Base-by-base conservation (phyloP, 805 yeast genomes). In the Kockiozyma suomiensis region DNA sequence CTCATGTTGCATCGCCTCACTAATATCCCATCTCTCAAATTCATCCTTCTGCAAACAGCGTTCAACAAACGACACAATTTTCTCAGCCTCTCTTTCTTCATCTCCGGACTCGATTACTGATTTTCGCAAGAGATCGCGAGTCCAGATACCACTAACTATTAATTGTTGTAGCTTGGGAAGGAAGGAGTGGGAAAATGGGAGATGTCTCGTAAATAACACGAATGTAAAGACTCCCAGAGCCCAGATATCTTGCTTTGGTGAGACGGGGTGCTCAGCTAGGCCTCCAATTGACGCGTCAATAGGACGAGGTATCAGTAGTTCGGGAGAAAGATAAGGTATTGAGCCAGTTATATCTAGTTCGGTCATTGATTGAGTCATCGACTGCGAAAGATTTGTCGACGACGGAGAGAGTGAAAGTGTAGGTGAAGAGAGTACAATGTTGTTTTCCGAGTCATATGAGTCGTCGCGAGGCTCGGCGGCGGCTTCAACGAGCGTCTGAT, bases 241-340 rank as follows among this genome's bases (percentile, higher is more conserved):
- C 97, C 97, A 92, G 4, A 89, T 80, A 74, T 92, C 98, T 25
- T 66, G 58, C 13, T 13, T 35, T 21, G 65, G 60, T 2, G 65
- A 58, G 10, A 1, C 92, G 86, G 41, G 83, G 40, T n/a, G 38
- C 19, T 75, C 82, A 69, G 68, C 4, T 19, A 49, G 19, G 25
- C 43, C 25, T 23, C 28, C 38, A 13, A 73, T 57, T 61, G 49
- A 85, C 76, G 69, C 41, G 26, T 21, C 26, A 23, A 25, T 19
- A 85, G 76, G 2, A 54, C 54, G 4, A 0, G 88, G 86, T 42
- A 77, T 75, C 42, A 91, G 74, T 17, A 90, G 77, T 70, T 92
- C 97, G 0, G 98, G 98, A 0, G 96, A 83, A 0, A 97, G 96
- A 72, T 90, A 92, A 0, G 97, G 97, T 33, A 92, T 77, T 1